phyloP scores from a whole-genome alignment of 2,329 filamentous ascomycete genomes.

The Dothistroma pini region DNA sequence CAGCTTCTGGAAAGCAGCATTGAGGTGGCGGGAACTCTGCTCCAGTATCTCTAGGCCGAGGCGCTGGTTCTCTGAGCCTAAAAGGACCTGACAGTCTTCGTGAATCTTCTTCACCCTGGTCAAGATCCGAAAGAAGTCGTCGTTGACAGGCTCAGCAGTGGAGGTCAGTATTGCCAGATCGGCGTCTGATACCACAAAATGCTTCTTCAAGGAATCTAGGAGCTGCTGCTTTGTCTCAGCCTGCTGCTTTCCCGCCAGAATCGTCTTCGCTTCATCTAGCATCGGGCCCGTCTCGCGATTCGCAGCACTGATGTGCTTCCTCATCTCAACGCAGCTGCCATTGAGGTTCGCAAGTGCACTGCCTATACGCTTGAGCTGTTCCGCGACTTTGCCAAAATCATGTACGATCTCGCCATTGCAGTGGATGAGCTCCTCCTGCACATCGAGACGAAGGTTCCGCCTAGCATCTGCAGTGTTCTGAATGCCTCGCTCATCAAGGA shows the following conservation, averaged over 20 bases:
- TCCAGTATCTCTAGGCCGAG: constrained; percentile 90
- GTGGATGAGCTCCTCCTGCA: constrained; percentile 89
- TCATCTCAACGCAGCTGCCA: constrained; percentile 74
- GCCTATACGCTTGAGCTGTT: constrained; percentile 87
- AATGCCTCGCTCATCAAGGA: constrained; percentile 69
- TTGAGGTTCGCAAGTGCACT: constrained; percentile 74
- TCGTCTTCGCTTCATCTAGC: constrained; percentile 69
- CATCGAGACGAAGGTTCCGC: constrained; percentile 72
- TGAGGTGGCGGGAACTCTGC: constrained; percentile 79
- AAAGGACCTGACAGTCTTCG: constrained; percentile 80
- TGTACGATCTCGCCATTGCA: constrained; percentile 85
- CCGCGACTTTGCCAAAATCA: constrained; percentile 85
- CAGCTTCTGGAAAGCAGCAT: constrained; percentile 88
- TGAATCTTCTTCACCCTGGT: constrained; percentile 80
- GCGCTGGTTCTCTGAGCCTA: constrained; percentile 86
- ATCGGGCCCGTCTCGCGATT: constrained; percentile 70
- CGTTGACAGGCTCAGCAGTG: constrained; percentile 76
- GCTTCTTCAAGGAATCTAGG: constrained; percentile 69
- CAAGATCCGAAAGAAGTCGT: constrained; percentile 75
- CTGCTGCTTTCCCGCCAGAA: constrained; percentile 69
- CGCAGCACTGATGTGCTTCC: constrained; percentile 69
- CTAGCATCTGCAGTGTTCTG: constrained; percentile 74
- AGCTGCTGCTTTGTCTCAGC: constrained; percentile 77
- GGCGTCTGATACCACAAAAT: constrained; percentile 81
- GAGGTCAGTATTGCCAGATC: constrained; percentile 74